phyloP scores from a whole-genome alignment of 2,329 filamentous ascomycete genomes.

The Chalaropsis ovoidea region DNA sequence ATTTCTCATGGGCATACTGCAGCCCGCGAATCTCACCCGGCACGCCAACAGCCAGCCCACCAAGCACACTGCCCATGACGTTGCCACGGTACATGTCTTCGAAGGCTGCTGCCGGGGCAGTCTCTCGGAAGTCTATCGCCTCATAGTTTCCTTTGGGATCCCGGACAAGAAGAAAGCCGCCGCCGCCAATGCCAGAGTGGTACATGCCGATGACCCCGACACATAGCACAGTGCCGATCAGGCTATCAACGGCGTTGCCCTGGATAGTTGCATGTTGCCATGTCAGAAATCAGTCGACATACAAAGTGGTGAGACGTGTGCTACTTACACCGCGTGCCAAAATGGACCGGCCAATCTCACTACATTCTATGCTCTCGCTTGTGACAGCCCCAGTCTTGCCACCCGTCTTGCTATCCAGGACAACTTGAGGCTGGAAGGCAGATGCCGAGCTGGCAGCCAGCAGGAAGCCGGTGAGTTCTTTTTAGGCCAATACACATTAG shows the following conservation, averaged over 20 bases:
- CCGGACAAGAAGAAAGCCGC: slow-evolving; percentile 79
- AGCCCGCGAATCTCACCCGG: slow-evolving; percentile 70
- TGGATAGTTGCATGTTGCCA: slow-evolving; percentile 28
- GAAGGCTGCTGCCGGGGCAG: slow-evolving; percentile 69
- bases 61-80: slow-evolving; percentile 53
- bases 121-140: slow-evolving; percentile 81
- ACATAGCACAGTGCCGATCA: slow-evolving; percentile 65
- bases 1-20: slow-evolving; percentile 63
- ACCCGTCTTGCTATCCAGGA: not conserved
- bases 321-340: slow-evolving; percentile 42
- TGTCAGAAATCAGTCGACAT: not conserved
- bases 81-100: slow-evolving; percentile 79
- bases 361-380: slow-evolving; percentile 59
- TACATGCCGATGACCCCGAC: slow-evolving; percentile 68
- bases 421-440: slow-evolving; percentile 10
- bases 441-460: not conserved
- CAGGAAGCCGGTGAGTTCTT: not conserved
- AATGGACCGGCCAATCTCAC: slow-evolving; percentile 55
- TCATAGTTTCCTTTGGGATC: slow-evolving; percentile 66
- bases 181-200: slow-evolving; percentile 75
- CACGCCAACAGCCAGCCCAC: slow-evolving; percentile 62
- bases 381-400: slow-evolving; percentile 51
- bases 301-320: not conserved
- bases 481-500: not conserved
- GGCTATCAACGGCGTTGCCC: slow-evolving; percentile 68